Evolutionary conservation across 768 basidiomycete genomes (phyloP).

Genomic region (Melanogaster broomeanus): DNA sequence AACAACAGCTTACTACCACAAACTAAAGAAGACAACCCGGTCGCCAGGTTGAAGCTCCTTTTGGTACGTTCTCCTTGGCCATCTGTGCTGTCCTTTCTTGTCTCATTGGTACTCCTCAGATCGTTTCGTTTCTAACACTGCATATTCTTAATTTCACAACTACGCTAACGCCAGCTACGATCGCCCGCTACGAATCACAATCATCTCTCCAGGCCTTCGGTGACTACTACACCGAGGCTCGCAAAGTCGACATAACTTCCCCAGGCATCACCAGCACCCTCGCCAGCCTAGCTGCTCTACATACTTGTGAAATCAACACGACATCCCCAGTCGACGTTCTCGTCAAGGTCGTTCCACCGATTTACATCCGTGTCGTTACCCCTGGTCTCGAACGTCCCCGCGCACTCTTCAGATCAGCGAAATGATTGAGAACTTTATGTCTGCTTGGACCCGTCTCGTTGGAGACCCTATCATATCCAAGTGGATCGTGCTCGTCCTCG

Average conservation of each 20-base stretch:
- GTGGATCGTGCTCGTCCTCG: conserved; percentile 90
- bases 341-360: conserved; percentile 63
- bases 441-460: conserved; percentile 85
- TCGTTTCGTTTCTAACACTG: conserved; percentile 87
- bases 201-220: conserved; percentile 9
- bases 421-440: conserved; percentile 84
- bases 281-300: conserved; percentile 49
- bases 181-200: conserved; percentile 44
- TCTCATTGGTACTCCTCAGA: conserved; percentile 39
- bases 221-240: conserved; percentile 27
- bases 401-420: conserved; percentile 41
- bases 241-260: conserved; percentile 71
- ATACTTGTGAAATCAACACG: conserved; percentile 12
- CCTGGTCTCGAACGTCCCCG: conserved; percentile 32
- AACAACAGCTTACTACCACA: conserved; percentile 42
- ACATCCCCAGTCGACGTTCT: conserved; percentile 43
- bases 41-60: conserved; percentile 85
- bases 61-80: conserved; percentile 50
- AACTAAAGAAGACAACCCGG: conserved; percentile 71
- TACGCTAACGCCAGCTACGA: conserved; percentile 73
- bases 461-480: conserved; percentile 94
- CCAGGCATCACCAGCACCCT: conserved; percentile 61
- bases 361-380: conserved; percentile 52
- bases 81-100: conserved; percentile 1
- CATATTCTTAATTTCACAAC: conserved; percentile 94